These are phyloP conservation scores for Spathaspora boniae DNA, from an alignment of 805 yeast species.

Conservation along the genomic window DNA sequence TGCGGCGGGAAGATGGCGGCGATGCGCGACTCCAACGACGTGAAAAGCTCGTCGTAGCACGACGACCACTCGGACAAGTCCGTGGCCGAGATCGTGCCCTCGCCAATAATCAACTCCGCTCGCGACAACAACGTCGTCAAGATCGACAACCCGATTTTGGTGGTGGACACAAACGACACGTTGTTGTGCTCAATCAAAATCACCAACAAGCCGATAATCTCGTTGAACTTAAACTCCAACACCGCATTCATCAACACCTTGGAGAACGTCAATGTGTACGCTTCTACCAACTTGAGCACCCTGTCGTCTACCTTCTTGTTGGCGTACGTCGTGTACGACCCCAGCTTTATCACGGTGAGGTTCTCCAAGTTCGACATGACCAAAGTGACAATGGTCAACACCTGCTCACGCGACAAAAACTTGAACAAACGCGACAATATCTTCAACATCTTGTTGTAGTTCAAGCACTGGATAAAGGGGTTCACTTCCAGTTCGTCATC, in stretches of 20 bases:
- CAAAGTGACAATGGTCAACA: constrained; percentile 70
- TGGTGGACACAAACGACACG: constrained; percentile 61
- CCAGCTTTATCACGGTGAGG: constrained; percentile 70
- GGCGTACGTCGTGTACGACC: constrained; percentile 68
- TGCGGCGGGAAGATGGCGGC: constrained; percentile 79
- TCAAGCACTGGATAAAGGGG: constrained; percentile 79
- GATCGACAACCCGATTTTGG: constrained; percentile 80
- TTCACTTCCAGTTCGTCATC: constrained; percentile 48
- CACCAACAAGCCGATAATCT: constrained; percentile 72
- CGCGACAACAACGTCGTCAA: constrained; percentile 88
- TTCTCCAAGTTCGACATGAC: constrained; percentile 78
- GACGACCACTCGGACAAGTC: constrained; percentile 70
- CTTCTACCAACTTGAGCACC: constrained; percentile 59
- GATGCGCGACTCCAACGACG: constrained; percentile 72
- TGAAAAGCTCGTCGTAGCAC: constrained; percentile 79
- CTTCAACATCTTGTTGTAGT: constrained; percentile 85
- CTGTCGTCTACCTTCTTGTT: constrained; percentile 41
- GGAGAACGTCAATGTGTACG: constrained; percentile 76
- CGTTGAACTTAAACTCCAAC: constrained; percentile 75
- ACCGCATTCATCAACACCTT: constrained; percentile 81
- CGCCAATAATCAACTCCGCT: constrained; percentile 89
- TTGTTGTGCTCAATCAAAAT: constrained; percentile 68
- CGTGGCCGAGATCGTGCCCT: constrained; percentile 53
- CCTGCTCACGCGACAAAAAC: constrained; percentile 72
- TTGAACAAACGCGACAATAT: constrained; percentile 85